Percentiles rank a stretch among this genome's conserved stretches.
These are phyloP conservation scores for Phytophthora ohioensis DNA, from an alignment of 352 stramenopile genomes.

Conservation along the genomic window DNA sequence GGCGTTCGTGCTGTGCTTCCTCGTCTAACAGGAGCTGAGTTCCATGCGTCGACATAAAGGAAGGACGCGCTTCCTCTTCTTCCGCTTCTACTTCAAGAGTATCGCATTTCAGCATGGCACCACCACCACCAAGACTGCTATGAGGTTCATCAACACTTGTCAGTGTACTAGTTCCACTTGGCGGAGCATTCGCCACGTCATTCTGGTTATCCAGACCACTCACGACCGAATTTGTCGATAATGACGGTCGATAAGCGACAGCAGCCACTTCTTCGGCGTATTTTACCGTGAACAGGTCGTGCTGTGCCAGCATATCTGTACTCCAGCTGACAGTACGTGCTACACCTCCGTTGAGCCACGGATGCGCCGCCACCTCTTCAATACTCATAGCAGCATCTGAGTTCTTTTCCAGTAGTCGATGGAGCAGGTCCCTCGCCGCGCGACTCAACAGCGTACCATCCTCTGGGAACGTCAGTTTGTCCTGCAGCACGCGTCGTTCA, in stretches of 20 bases:
- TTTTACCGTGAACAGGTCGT: constrained; percentile 48
- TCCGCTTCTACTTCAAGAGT: constrained; percentile 35
- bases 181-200: constrained; percentile 12
- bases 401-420: constrained; percentile 67
- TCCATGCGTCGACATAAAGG: constrained; percentile 80
- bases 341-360: constrained; percentile 69
- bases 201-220: constrained; percentile 23
- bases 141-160: constrained; percentile 10
- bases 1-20: constrained; percentile 46
- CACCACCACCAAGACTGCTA: constrained; percentile 15
- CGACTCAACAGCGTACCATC: constrained; percentile 52
- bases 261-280: constrained; percentile 61
- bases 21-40: constrained; percentile 46
- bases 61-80: constrained; percentile 60
- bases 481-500: constrained; percentile 34
- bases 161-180: constrained; percentile 12
- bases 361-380: constrained; percentile 66
- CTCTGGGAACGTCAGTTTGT: constrained; percentile 46
- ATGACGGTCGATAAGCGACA: constrained; percentile 27
- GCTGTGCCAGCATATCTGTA: constrained; percentile 46
- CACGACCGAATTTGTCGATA: constrained; percentile 24
- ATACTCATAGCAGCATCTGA: constrained; percentile 57
- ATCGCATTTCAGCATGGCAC: constrained; percentile 23
- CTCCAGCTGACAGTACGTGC: constrained; percentile 60
- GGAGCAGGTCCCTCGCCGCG: constrained; percentile 71